A percentile compares a stretch with the other conserved stretches of the same genome.
Evolutionary conservation across 2,329 filamentous ascomycete species (phyloP).

Genomic region (Gremmenia infestans): DNA sequence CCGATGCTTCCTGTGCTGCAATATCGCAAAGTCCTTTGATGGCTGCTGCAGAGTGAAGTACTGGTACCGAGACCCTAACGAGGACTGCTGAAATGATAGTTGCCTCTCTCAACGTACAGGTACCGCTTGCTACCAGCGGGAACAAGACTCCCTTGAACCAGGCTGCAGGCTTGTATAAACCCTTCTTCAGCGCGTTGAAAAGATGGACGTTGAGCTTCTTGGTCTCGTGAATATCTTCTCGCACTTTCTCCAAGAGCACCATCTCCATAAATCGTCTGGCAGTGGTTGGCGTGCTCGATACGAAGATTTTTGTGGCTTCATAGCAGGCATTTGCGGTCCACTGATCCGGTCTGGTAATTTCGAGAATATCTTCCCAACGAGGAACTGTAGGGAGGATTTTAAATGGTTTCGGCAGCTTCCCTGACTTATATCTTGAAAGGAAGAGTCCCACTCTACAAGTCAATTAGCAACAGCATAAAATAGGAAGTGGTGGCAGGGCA

Average conservation of each 20-base stretch:
- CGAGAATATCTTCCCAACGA: conserved; percentile 84
- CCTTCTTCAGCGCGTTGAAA: conserved; percentile 90
- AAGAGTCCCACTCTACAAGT: conserved; percentile 69
- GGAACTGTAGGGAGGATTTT: conserved; percentile 92
- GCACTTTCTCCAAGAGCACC: conserved; percentile 83
- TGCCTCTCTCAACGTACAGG: conserved; percentile 89
- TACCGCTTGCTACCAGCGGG: conserved; percentile 76
- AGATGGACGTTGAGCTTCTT: conserved; percentile 95
- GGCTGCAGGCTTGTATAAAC: conserved; percentile 85
- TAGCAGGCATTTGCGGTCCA: conserved; percentile 77
- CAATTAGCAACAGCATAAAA: conserved; percentile 6
- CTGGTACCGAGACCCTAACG: conserved; percentile 77
- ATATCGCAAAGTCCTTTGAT: conserved; percentile 92
- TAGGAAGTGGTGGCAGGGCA: conserved; percentile 15
- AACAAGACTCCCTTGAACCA: conserved; percentile 98
- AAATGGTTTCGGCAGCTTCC: conserved; percentile 95
- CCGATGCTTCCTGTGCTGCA: conserved; percentile 80
- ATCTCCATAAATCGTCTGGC: conserved; percentile 83
- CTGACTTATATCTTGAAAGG: conserved; percentile 87
- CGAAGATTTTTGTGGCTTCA: conserved; percentile 88
- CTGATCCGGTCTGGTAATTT: conserved; percentile 73
- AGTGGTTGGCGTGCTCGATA: conserved; percentile 73
- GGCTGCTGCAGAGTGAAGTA: conserved; percentile 87
- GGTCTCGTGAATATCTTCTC: conserved; percentile 87
- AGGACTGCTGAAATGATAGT: conserved; percentile 87